Conservation (phyloP, 331 rosid species). For the Acacia pycnantha region DNA sequence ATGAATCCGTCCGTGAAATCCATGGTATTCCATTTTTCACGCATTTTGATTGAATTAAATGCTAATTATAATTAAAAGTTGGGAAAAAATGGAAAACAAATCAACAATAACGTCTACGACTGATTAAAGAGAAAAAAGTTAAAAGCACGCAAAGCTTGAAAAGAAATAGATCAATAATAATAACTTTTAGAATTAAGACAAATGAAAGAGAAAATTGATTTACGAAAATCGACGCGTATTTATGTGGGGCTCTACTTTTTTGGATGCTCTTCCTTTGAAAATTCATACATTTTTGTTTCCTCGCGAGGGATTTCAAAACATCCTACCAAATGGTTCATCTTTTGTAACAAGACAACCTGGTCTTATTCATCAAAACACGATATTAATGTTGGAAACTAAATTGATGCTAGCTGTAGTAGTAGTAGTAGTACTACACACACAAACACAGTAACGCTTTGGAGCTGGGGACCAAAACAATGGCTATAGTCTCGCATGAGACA, state of each 20-base stretch:
- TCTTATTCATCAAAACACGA: neutral
- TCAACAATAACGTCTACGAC: neutral
- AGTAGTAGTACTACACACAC: neutral
- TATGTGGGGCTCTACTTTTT: neutral
- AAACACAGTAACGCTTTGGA: neutral
- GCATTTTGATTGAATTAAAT: neutral
- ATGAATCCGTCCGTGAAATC: neutral
- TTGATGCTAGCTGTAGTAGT: neutral
- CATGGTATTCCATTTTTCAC: neutral
- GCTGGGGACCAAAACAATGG: neutral
- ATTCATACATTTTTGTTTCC: neutral
- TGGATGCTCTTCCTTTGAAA: neutral
- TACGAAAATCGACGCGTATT: too few relatives aligned
- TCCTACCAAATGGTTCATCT: neutral
- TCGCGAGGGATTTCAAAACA: neutral
- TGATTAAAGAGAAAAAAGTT: neutral
- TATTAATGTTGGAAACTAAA: neutral
- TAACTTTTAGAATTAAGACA: neutral
- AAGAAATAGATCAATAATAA: neutral
- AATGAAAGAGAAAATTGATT: neutral
- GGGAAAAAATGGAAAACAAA: neutral
- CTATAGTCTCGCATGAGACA: neutral
- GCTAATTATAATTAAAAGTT: too few relatives aligned
- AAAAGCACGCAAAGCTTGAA: neutral
- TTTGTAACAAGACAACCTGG: neutral